Percentiles rank a stretch among this genome's conserved stretches.
These are phyloP conservation scores for Penicillium sumatraense DNA, from an alignment of 2,329 filamentous ascomycete species.

Conservation along the genomic window DNA sequence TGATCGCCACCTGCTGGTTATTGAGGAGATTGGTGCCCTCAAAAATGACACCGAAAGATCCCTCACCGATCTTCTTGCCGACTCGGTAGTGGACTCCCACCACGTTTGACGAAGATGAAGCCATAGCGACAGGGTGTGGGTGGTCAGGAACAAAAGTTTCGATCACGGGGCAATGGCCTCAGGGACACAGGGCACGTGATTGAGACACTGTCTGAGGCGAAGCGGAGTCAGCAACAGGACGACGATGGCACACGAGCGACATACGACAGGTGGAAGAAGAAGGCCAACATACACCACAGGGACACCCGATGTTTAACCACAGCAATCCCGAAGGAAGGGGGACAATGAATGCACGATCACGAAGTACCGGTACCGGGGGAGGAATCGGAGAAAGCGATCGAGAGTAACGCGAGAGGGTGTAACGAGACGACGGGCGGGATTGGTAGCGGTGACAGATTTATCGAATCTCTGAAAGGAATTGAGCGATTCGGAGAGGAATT, in stretches of 20 bases:
- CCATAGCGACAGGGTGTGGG: constrained; percentile 58
- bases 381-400: constrained; percentile 5
- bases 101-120: constrained; percentile 91
- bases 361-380: constrained; percentile 8
- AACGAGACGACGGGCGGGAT: neutral
- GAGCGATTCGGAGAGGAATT: constrained; percentile 10
- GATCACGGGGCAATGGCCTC: constrained; percentile 23
- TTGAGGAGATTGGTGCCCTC: constrained; percentile 98
- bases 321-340: constrained; percentile 6
- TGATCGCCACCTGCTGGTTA: constrained; percentile 99
- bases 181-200: constrained; percentile 27
- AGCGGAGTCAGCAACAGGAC: constrained; percentile 22
- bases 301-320: constrained; percentile 7
- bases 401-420: neutral
- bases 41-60: constrained; percentile 97
- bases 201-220: constrained; percentile 13
- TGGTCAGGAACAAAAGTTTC: constrained; percentile 20
- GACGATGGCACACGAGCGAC: neutral
- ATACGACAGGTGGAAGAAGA: neutral
- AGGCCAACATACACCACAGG: constrained; percentile 15
- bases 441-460: neutral
- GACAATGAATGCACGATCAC: constrained; percentile 13
- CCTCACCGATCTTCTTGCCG: constrained; percentile 99
- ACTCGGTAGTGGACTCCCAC: constrained; percentile 98
- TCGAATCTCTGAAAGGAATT: too few species aligned